Base-by-base conservation (phyloP, 2,329 filamentous ascomycete species). In the Apiospora hydei region DNA sequence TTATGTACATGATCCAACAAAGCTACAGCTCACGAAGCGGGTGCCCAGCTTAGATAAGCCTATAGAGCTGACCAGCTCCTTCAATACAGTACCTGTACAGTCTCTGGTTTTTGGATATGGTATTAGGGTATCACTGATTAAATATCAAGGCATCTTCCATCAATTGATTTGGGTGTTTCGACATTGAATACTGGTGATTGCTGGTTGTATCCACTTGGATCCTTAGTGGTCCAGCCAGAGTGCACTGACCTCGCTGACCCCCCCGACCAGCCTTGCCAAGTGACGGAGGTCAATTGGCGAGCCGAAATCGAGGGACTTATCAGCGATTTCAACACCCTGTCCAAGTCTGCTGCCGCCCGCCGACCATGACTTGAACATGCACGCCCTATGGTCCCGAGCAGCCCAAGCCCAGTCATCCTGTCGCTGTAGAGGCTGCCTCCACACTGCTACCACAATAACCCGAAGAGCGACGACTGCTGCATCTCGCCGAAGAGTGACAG, bases 361-460 rank as follows among this genome's bases (percentile, higher is more conserved):
- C 41, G 72, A 73, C 75, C 79, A 77, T 46, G 78, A 78, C 84
- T 79, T 74, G 77, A 78, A 76, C 78, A 95, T 94, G 93, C 89
- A 89, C 82, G 86, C 87, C 75, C 80, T 94, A 76, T 92, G 91
- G 90, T 90, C 89, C 81, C 88, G 90, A 83, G 88, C 89, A 83
- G 86, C 88, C 77, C 88, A 88, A 86, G 87, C 86, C 83, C 88
- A 88, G 72, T 77, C 77, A 82, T 86, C 88, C 77, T 92, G 90
- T 83, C 87, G 87, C 82, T 93, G 90, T 83, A 85, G 88, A 76
- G 43, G 41, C 77, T 93, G 90, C 82, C 82, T 88, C 70, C 85
- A 87, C 71, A 83, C 84, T 70, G 79, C 87, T 72, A 83, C 84
- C 73, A 81, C 83, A 64, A 77, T 89, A 73, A 83, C 86, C 73